These are phyloP conservation scores for Trichoderma sp. DNA, from an alignment of 2,329 filamentous ascomycete species.

Conservation along the genomic window DNA sequence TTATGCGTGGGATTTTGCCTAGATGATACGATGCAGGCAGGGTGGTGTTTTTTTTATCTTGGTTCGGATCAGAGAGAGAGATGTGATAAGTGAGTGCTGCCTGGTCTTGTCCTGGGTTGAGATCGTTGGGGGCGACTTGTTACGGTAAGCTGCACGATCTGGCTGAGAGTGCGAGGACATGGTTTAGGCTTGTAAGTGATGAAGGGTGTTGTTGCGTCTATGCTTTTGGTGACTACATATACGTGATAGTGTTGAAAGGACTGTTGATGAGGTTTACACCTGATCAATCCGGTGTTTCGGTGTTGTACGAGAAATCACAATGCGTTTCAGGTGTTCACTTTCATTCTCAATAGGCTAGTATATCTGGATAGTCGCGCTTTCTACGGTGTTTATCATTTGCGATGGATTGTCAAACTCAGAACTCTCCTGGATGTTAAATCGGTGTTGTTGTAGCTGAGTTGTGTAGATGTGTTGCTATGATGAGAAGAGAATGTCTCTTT, in stretches of 20 bases:
- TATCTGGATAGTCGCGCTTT: conserved; percentile 35
- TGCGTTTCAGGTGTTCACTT: not conserved
- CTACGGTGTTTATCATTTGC: conserved; percentile 36
- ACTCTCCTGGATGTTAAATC: conserved; percentile 52
- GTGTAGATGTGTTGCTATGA: not conserved
- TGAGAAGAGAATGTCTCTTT: not conserved
- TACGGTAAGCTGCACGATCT: not conserved
- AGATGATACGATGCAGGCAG: not conserved
- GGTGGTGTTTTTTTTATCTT: not conserved
- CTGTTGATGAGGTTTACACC: not conserved
- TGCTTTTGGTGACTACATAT: not conserved
- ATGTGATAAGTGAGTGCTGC: not conserved
- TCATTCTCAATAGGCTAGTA: not conserved
- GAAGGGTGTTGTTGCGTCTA: not conserved
- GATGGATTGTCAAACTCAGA: conserved; percentile 53
- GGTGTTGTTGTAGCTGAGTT: not conserved
- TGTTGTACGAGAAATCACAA: not conserved
- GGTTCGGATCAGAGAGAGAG: not conserved
- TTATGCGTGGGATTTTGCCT: not conserved
- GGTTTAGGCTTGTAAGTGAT: not conserved
- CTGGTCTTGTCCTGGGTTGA: not conserved
- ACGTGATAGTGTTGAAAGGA: not conserved
- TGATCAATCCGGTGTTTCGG: not conserved
- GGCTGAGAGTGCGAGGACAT: not conserved
- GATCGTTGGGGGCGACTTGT: not conserved